Conservation (phyloP, 352 stramenopile genomes). For the Globisporangium emineosum region DNA sequence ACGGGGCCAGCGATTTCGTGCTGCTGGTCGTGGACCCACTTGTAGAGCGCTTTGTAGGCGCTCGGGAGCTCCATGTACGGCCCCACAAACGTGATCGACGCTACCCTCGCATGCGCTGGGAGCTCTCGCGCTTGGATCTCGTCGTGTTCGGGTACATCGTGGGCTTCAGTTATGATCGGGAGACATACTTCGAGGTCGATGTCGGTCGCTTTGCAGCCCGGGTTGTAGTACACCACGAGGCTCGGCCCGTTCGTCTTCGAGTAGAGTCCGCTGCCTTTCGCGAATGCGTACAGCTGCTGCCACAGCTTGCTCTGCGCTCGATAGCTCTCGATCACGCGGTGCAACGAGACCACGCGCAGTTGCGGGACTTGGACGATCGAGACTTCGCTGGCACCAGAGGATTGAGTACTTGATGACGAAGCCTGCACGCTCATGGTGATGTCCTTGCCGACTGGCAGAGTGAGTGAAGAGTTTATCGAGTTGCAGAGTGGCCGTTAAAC, state of each 20-base stretch:
- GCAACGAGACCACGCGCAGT: conserved; percentile 36
- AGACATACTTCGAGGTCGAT: conserved; percentile 55
- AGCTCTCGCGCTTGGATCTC: conserved; percentile 25
- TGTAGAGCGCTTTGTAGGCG: conserved; percentile 8
- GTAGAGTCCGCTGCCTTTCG: conserved; percentile 11
- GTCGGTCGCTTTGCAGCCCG: conserved; percentile 30
- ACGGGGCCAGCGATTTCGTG: not conserved
- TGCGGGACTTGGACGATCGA: not conserved
- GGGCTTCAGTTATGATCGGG: conserved; percentile 25
- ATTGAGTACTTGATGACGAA: not conserved
- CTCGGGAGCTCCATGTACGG: not conserved
- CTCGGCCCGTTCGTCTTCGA: conserved; percentile 21
- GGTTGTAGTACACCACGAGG: conserved; percentile 41
- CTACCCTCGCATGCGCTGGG: conserved; percentile 22
- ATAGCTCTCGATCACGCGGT: conserved; percentile 40
- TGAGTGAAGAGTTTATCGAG: not conserved
- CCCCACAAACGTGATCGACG: conserved; percentile 22
- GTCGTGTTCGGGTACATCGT: conserved; percentile 13
- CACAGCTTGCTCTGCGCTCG: conserved; percentile 42
- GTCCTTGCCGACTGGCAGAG: not conserved
- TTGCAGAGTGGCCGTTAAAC: not conserved
- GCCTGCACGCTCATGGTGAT: not conserved
- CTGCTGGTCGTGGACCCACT: not conserved
- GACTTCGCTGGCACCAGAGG: not conserved
- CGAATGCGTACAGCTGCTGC: conserved; percentile 29